Evolutionary conservation across 2,329 filamentous ascomycete species (phyloP).

Genomic region (Karstenula rhodostoma): DNA sequence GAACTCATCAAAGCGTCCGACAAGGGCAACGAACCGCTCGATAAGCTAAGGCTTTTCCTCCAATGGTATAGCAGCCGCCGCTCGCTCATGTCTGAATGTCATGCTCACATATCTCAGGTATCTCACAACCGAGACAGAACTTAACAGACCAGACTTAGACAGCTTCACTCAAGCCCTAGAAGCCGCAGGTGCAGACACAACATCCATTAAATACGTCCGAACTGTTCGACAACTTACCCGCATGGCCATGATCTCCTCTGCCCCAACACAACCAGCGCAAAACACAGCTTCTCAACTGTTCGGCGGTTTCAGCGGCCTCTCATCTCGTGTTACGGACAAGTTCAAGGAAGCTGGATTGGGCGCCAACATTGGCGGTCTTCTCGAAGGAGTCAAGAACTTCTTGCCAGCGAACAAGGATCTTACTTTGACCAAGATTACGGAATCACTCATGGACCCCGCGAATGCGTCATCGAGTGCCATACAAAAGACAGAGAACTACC

Average conservation of each 20-base stretch:
- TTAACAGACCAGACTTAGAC: constrained; percentile 81
- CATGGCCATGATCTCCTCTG: constrained; percentile 96
- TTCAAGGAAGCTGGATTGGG: constrained; percentile 90
- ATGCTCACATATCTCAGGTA: constrained; percentile 30
- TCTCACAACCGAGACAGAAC: constrained; percentile 88
- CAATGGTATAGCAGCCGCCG: constrained; percentile 82
- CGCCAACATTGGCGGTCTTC: constrained; percentile 90
- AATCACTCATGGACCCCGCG: constrained; percentile 96
- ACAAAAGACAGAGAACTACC: constrained; percentile 93
- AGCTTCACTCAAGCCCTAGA: constrained; percentile 86
- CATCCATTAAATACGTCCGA: constrained; percentile 80
- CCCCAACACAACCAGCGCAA: constrained; percentile 71
- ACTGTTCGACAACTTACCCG: constrained; percentile 89
- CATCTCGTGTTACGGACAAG: constrained; percentile 88
- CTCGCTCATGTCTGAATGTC: neutral
- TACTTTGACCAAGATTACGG: constrained; percentile 96
- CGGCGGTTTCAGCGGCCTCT: constrained; percentile 90
- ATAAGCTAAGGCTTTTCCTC: constrained; percentile 93
- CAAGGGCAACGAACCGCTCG: constrained; percentile 83
- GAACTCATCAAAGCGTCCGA: constrained; percentile 82
- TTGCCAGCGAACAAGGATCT: constrained; percentile 95
- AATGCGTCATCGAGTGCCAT: constrained; percentile 90
- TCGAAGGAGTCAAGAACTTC: constrained; percentile 97
- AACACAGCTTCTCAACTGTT: constrained; percentile 78
- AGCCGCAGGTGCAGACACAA: constrained; percentile 76